phyloP scores from a whole-genome alignment of 108 stramenopile species.

The Poteriospumella lacustris region DNA sequence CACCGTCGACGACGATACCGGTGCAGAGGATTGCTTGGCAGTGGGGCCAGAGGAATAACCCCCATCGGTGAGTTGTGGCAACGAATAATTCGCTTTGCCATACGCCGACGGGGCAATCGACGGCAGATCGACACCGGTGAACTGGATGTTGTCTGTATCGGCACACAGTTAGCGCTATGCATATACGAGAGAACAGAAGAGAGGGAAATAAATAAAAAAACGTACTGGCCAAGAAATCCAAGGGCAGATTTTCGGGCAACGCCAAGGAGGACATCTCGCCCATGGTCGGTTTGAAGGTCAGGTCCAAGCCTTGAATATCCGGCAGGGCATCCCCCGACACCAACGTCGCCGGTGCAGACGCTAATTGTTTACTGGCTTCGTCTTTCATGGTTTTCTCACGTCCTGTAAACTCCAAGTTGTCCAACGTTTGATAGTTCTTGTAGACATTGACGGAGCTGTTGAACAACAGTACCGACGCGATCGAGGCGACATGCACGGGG shows the following conservation, averaged over 20 bases:
- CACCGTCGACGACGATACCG: no score
- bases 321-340: slow-evolving; percentile 21
- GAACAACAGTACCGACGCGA: slow-evolving; percentile 11
- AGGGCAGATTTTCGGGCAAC: slow-evolving; percentile 4
- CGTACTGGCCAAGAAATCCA: slow-evolving; percentile 19
- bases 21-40: neutral
- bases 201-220: neutral
- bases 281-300: slow-evolving; percentile 19
- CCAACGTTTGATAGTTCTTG: slow-evolving; percentile 21
- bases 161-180: neutral
- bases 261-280: slow-evolving; percentile 23
- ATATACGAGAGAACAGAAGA: neutral
- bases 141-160: slow-evolving; percentile 29
- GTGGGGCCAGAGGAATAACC: neutral
- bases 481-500: neutral
- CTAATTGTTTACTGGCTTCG: neutral
- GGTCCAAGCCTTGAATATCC: slow-evolving; percentile 16
- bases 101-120: slow-evolving; percentile 21
- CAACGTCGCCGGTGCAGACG: neutral
- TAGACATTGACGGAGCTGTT: slow-evolving; percentile 13
- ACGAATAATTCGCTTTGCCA: neutral
- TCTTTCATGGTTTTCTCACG: neutral
- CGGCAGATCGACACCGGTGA: neutral
- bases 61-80: slow-evolving; percentile 18
- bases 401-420: slow-evolving; percentile 3